A percentile compares a stretch with the other conserved stretches of the same genome.
Conservation (phyloP, 192 early-diverging fungal species). For the Bifiguratus adelaidae region DNA sequence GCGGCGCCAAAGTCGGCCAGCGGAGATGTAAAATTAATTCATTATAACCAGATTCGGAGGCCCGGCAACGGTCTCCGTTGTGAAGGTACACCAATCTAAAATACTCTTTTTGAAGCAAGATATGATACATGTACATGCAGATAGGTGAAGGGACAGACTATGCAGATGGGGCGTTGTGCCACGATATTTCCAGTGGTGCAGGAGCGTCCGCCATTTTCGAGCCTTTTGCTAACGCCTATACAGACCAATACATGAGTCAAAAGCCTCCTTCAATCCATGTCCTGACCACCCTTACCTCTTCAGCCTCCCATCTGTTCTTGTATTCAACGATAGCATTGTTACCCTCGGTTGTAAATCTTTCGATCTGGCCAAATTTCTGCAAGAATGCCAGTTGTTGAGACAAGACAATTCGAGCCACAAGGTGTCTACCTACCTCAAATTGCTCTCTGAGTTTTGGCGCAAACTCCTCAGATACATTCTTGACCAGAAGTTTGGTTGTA, state of each 20-base stretch:
- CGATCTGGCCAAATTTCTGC: conserved; percentile 38
- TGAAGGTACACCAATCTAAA: too few relatives aligned
- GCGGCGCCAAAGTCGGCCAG: too few relatives aligned
- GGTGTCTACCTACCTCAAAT: conserved; percentile 46
- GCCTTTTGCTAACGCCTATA: conserved; percentile 11
- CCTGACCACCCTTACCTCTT: too few relatives aligned
- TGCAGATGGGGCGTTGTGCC: conserved; percentile 13
- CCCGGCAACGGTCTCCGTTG: too few relatives aligned
- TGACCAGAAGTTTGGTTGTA: conserved; percentile 52
- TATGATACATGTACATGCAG: too few relatives aligned
- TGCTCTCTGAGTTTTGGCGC: conserved; percentile 38
- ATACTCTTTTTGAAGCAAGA: too few relatives aligned
- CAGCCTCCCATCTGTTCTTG: conserved; percentile 42
- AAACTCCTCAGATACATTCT: conserved; percentile 31
- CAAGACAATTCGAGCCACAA: not conserved
- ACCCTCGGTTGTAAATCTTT: conserved; percentile 22
- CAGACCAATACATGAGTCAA: too few relatives aligned
- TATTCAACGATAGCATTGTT: conserved; percentile 42
- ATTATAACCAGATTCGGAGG: too few relatives aligned
- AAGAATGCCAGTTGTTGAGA: not conserved
- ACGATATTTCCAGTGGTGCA: conserved; percentile 9
- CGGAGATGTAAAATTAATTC: too few relatives aligned
- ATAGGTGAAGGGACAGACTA: too few relatives aligned
- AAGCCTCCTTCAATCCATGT: too few relatives aligned
- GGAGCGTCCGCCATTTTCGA: conserved; percentile 11